These are phyloP conservation scores for Canavalia gladiata DNA, from an alignment of 306 rosid genomes.

Conservation along the genomic window DNA sequence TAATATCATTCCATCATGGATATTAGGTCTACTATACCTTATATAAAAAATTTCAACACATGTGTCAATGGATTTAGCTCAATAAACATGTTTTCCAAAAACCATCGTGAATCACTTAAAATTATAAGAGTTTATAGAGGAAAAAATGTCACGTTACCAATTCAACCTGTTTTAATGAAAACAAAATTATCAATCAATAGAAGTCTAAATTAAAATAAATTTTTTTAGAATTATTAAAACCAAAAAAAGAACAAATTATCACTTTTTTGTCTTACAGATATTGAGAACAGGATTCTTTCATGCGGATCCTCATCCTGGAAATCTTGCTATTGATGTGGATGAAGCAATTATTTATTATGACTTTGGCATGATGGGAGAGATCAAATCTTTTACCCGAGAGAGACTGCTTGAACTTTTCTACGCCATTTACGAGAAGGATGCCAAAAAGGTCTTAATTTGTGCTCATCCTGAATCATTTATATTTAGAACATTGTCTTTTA, in stretches of 20 bases:
- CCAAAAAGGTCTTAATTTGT: constrained; percentile 69
- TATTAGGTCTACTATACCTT: too few relatives aligned
- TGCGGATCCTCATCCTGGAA: constrained; percentile 96
- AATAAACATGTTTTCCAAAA: too few relatives aligned
- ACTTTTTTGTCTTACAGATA: constrained; percentile 58
- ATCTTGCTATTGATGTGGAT: constrained; percentile 81
- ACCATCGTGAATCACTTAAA: too few relatives aligned
- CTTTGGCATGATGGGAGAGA: constrained; percentile 96
- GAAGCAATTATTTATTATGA: constrained; percentile 86
- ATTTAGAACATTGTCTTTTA: constrained; percentile 3
- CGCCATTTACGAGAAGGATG: constrained; percentile 83
- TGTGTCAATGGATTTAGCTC: too few relatives aligned
- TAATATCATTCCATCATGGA: too few relatives aligned
- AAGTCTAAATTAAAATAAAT: too few relatives aligned
- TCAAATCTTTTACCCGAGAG: constrained; percentile 86
- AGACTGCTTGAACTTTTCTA: constrained; percentile 87
- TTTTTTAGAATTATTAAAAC: background rate
- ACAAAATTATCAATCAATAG: too few relatives aligned
- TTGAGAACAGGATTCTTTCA: constrained; percentile 90
- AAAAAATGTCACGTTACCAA: too few relatives aligned
- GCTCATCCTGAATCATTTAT: background rate
- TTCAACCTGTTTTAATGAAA: too few relatives aligned
- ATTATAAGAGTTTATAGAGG: too few relatives aligned
- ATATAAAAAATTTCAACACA: too few relatives aligned
- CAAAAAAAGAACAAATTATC: constrained; percentile 15